A percentile compares a stretch with the other conserved stretches of the same genome.
These are phyloP conservation scores for Sporisorium sorghi DNA, from an alignment of 1,284 basidiomycete species.

Conservation along the genomic window DNA sequence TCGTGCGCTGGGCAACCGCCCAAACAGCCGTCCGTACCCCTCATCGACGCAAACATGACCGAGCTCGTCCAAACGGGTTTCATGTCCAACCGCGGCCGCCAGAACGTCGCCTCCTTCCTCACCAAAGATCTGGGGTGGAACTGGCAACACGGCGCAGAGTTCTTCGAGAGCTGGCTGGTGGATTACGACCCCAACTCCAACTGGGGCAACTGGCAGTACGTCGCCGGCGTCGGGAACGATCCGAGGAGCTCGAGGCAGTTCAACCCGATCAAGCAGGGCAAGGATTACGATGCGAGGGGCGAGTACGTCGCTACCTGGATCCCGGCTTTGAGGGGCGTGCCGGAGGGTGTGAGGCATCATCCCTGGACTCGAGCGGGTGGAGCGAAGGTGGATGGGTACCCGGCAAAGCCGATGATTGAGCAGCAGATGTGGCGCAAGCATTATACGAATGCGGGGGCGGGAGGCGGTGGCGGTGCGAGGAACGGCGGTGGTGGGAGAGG, in stretches of 20 bases:
- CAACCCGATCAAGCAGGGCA: slow-evolving; percentile 63
- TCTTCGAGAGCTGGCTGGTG: slow-evolving; percentile 55
- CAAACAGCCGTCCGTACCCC: slow-evolving; percentile 60
- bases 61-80: slow-evolving; percentile 70
- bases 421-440: slow-evolving; percentile 59
- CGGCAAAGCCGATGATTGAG: slow-evolving; percentile 51
- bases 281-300: slow-evolving; percentile 57
- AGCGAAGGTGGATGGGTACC: slow-evolving; percentile 34
- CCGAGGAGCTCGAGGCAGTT: slow-evolving; percentile 59
- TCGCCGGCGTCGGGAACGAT: slow-evolving; percentile 64
- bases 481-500: slow-evolving; percentile 18
- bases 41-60: slow-evolving; percentile 63
- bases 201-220: slow-evolving; percentile 64
- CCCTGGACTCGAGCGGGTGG: slow-evolving; percentile 45
- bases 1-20: slow-evolving; percentile 52
- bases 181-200: slow-evolving; percentile 60
- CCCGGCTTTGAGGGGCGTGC: slow-evolving; percentile 23
- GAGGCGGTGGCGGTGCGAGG: slow-evolving; percentile 16
- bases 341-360: slow-evolving; percentile 39
- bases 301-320: slow-evolving; percentile 59
- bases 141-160: slow-evolving; percentile 60
- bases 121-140: slow-evolving; percentile 63
- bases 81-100: slow-evolving; percentile 72
- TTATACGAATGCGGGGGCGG: slow-evolving; percentile 38
- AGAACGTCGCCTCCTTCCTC: slow-evolving; percentile 60